Percentiles rank a stretch among this genome's conserved stretches.
phyloP scores from a whole-genome alignment of 2,329 filamentous ascomycete genomes.

The Sphaerulina populicola region DNA sequence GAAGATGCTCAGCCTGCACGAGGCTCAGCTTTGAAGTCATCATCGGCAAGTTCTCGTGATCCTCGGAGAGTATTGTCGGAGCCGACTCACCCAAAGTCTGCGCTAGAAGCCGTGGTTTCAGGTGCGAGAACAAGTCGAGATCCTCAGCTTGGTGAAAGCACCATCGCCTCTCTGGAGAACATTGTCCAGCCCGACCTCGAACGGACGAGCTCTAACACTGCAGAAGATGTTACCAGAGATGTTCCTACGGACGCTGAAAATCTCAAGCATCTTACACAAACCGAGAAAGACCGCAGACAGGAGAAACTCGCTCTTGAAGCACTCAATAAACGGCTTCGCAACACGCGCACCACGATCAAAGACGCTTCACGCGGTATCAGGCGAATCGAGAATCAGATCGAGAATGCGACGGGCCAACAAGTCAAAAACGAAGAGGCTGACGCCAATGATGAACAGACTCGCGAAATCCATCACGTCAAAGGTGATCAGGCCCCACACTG shows the following conservation, averaged over 20 bases:
- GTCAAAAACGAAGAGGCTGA: not conserved
- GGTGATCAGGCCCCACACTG: not conserved
- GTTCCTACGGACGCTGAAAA: constrained; percentile 7
- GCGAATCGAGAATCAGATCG: constrained; percentile 37
- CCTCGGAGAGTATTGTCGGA: constrained; percentile 12
- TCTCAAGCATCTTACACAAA: constrained; percentile 28
- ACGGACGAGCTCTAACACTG: constrained; percentile 21
- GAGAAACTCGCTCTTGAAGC: constrained; percentile 37
- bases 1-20: not conserved
- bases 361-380: constrained; percentile 39
- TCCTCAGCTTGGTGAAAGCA: constrained; percentile 38
- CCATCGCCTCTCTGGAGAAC: constrained; percentile 42
- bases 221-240: constrained; percentile 2
- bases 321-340: constrained; percentile 37
- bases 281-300: constrained; percentile 37
- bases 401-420: constrained; percentile 19
- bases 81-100: constrained; percentile 25
- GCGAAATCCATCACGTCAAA: not conserved
- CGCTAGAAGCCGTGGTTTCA: constrained; percentile 36
- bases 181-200: constrained; percentile 32
- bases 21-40: not conserved
- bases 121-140: constrained; percentile 31
- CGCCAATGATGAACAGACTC: not conserved
- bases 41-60: constrained; percentile 1
- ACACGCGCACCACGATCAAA: constrained; percentile 37